phyloP scores from a whole-genome alignment of 495 filamentous ascomycete genomes.

The Hyphodiscus hymeniophilus region DNA sequence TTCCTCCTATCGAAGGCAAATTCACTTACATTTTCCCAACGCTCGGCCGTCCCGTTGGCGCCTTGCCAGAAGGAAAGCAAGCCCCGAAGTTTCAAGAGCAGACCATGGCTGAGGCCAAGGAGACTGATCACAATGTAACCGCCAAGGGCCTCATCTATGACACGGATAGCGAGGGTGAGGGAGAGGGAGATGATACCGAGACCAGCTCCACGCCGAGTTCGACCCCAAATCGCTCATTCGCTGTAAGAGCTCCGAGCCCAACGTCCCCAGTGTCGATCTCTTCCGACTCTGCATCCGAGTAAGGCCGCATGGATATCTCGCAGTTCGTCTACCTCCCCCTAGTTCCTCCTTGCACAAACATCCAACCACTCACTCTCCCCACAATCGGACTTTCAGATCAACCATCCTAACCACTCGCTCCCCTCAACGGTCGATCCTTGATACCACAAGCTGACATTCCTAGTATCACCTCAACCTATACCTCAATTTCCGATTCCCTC shows the following conservation, averaged over 20 bases:
- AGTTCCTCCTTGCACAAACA: too few relatives aligned
- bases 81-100: not conserved
- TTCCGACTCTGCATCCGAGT: not conserved
- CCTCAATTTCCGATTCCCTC: too few relatives aligned
- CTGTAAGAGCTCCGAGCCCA: too few relatives aligned
- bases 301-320: not conserved
- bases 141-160: slow-evolving; percentile 2
- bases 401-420: too few relatives aligned
- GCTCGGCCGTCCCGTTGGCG: slow-evolving; percentile 10
- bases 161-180: slow-evolving; percentile 9
- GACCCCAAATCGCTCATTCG: too few relatives aligned
- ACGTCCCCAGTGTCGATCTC: not conserved
- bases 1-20: not conserved
- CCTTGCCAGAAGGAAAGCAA: slow-evolving; percentile 6
- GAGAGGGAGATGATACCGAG: slow-evolving; percentile 4
- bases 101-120: not conserved
- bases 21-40: slow-evolving; percentile 11
- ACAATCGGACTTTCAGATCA: too few relatives aligned
- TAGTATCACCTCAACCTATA: too few relatives aligned
- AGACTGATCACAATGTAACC: not conserved
- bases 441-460: too few relatives aligned
- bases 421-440: too few relatives aligned
- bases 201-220: not conserved
- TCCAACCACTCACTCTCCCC: too few relatives aligned
- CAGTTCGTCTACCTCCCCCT: not conserved